Conservation (phyloP, 208 protist genomes). For the Trypanosoma brucei region DNA sequence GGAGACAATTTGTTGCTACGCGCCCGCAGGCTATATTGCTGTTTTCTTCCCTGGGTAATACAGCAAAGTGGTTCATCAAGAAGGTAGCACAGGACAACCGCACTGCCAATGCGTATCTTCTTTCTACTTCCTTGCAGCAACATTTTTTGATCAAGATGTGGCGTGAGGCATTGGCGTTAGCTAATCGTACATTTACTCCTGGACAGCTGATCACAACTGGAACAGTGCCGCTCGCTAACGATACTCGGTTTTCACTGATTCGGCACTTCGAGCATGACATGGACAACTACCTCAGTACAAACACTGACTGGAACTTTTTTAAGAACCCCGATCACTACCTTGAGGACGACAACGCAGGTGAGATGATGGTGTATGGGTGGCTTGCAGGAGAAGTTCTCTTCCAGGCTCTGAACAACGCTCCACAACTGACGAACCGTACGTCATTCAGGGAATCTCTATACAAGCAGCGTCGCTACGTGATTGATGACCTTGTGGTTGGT, state of each 20-base stretch:
- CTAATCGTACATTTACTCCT: neutral
- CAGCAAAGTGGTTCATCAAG: neutral
- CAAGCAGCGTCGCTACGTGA: constrained; percentile 18
- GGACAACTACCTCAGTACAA: constrained; percentile 14
- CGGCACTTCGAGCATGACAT: constrained; percentile 22
- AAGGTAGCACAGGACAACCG: constrained; percentile 18
- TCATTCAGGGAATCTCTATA: constrained; percentile 20
- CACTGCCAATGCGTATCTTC: constrained; percentile 3
- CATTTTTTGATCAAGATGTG: constrained; percentile 1
- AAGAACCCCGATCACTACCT: constrained; percentile 10
- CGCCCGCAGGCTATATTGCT: constrained; percentile 8
- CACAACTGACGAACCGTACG: neutral
- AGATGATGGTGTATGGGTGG: constrained; percentile 11
- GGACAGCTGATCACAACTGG: constrained; percentile 22
- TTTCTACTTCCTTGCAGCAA: neutral
- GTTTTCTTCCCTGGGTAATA: neutral
- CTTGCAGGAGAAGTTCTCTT: neutral
- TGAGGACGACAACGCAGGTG: constrained; percentile 16
- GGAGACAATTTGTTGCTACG: constrained; percentile 8
- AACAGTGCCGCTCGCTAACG: constrained; percentile 20
- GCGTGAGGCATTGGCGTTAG: constrained; percentile 2
- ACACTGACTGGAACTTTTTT: neutral
- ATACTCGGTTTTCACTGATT: constrained; percentile 16
- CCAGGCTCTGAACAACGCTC: constrained; percentile 1
- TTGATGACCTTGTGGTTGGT: constrained; percentile 24